Conservation (phyloP, 345 rosid species). For the Camelina laxa region DNA sequence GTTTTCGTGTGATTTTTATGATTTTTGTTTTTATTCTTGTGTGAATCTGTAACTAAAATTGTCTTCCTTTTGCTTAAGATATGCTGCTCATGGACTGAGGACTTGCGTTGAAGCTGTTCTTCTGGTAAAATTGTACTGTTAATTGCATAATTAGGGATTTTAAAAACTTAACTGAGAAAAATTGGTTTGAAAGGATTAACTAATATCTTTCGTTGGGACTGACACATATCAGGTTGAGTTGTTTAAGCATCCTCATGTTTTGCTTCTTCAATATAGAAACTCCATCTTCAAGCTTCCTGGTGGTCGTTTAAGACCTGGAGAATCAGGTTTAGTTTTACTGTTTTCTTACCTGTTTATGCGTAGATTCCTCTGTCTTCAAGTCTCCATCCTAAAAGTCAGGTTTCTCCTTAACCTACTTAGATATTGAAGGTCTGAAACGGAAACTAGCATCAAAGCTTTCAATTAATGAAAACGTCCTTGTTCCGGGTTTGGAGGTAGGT, state of each 20-base stretch:
- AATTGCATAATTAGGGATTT: slow-evolving; percentile 13
- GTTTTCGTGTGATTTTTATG: background rate
- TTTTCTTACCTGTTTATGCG: background rate
- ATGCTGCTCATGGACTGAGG: slow-evolving; percentile 75
- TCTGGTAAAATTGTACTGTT: slow-evolving; percentile 51
- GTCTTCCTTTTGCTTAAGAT: slow-evolving; percentile 45
- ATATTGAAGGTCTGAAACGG: slow-evolving; percentile 72
- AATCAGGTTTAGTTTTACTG: slow-evolving; percentile 58
- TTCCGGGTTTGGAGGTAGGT: slow-evolving; percentile 69
- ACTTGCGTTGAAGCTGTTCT: slow-evolving; percentile 83
- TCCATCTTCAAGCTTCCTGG: slow-evolving; percentile 81
- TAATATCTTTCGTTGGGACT: slow-evolving; percentile 3
- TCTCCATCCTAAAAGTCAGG: background rate
- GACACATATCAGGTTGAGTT: slow-evolving; percentile 69
- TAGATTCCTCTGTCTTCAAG: background rate
- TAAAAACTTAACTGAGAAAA: background rate
- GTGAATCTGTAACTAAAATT: background rate
- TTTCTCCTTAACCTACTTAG: slow-evolving; percentile 45
- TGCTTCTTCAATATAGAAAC: slow-evolving; percentile 74
- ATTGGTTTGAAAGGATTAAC: background rate
- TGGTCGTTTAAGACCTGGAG: slow-evolving; percentile 78
- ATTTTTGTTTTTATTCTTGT: background rate
- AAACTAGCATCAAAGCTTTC: slow-evolving; percentile 78
- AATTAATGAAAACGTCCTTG: slow-evolving; percentile 41
- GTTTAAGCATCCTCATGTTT: slow-evolving; percentile 84